These are phyloP conservation scores for Nitzschia palea DNA, from an alignment of 108 stramenopile genomes.

Conservation along the genomic window DNA sequence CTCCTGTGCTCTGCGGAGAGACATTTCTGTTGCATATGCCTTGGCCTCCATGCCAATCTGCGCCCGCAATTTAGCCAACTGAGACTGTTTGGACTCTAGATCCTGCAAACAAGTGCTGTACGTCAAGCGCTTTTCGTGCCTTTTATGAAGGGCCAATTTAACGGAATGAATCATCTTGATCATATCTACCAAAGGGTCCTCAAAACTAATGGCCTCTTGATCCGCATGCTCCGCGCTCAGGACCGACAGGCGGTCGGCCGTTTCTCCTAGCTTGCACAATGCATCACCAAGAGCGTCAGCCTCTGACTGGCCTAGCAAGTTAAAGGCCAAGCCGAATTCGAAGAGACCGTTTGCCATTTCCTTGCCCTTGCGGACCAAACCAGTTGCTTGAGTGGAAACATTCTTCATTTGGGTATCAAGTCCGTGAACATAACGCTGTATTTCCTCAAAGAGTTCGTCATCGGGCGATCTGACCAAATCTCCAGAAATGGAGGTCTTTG, in stretches of 20 bases:
- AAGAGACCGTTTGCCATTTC: conserved; percentile 93
- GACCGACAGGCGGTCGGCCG: conserved; percentile 80
- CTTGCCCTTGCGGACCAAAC: conserved; percentile 89
- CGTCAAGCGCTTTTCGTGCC: conserved; percentile 87
- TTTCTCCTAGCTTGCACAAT: conserved; percentile 80
- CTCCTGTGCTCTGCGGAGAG: conserved; percentile 72
- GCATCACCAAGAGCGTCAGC: conserved; percentile 84
- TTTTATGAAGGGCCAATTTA: conserved; percentile 85
- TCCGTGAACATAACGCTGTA: conserved; percentile 86
- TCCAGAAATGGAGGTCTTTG: conserved; percentile 78
- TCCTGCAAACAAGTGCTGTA: conserved; percentile 78
- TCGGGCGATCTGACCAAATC: conserved; percentile 83
- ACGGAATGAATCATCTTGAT: conserved; percentile 92
- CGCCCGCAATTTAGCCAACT: conserved; percentile 60
- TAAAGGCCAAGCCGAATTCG: conserved; percentile 97
- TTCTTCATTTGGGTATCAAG: conserved; percentile 91
- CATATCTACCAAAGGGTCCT: conserved; percentile 95
- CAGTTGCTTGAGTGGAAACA: conserved; percentile 87
- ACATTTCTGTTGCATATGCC: conserved; percentile 85
- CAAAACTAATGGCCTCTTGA: conserved; percentile 82
- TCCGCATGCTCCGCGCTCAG: conserved; percentile 86
- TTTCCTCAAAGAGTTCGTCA: conserved; percentile 93
- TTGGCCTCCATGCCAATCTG: conserved; percentile 84
- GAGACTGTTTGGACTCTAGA: conserved; percentile 65
- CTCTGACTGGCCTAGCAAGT: conserved; percentile 92